These are phyloP conservation scores for Toxicodendron radicans DNA, from an alignment of 345 rosid genomes.

Conservation along the genomic window DNA sequence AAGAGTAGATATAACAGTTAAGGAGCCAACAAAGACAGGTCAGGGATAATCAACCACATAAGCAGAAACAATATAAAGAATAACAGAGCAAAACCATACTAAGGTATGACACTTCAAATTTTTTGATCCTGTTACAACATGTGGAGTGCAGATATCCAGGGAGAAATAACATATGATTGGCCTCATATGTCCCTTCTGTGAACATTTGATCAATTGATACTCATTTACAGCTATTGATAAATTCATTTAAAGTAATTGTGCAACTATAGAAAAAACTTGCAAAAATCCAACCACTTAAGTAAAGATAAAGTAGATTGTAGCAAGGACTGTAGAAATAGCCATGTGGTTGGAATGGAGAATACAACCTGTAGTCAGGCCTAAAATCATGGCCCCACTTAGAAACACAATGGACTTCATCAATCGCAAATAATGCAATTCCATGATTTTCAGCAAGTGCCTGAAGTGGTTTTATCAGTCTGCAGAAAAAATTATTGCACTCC, in stretches of 20 bases:
- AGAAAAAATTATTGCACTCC: slow-evolving; percentile 10
- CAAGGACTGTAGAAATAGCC: slow-evolving; percentile 2
- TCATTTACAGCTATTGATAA: not conserved
- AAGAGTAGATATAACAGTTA: slow-evolving; percentile 3
- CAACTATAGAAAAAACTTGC: not conserved
- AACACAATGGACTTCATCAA: slow-evolving; percentile 91
- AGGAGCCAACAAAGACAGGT: not conserved
- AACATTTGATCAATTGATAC: not conserved
- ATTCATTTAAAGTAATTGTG: not conserved
- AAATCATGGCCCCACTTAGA: slow-evolving; percentile 98
- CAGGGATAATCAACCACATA: not conserved
- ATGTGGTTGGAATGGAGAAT: not conserved
- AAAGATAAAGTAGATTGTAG: not conserved
- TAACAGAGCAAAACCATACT: not conserved
- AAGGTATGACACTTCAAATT: not conserved
- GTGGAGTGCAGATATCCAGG: not conserved
- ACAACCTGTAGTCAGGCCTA: slow-evolving; percentile 78
- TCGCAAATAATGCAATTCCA: slow-evolving; percentile 85
- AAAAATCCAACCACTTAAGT: not conserved
- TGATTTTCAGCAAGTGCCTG: slow-evolving; percentile 71
- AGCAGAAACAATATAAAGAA: not conserved
- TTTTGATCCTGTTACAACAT: not conserved
- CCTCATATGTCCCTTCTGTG: not conserved
- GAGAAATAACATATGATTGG: not conserved
- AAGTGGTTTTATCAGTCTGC: slow-evolving; percentile 71